A percentile compares a stretch with the other conserved stretches of the same genome.
These are phyloP conservation scores for Elongisporangium undulatum DNA, from an alignment of 352 stramenopile species.

Conservation along the genomic window DNA sequence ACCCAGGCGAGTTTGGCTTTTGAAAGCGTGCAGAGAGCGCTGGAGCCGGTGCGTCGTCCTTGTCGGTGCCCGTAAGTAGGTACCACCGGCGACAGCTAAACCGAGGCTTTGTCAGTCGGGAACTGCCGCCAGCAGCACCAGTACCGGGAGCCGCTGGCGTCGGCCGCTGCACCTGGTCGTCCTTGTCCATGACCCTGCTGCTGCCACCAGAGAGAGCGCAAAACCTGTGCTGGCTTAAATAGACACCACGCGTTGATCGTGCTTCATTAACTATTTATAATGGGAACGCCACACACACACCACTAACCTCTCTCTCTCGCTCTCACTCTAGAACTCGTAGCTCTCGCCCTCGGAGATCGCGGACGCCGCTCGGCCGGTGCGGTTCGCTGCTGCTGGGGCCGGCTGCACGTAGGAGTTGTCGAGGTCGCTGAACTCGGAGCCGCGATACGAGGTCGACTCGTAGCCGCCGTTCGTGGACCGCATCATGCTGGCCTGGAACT, in stretches of 20 bases:
- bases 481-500: slow-evolving; percentile 11
- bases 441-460: slow-evolving; percentile 14
- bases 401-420: slow-evolving; percentile 25
- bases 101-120: slow-evolving; percentile 4
- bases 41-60: slow-evolving; percentile 5
- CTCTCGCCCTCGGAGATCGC: slow-evolving; percentile 36
- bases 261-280: slow-evolving; percentile 10
- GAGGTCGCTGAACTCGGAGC: slow-evolving; percentile 39
- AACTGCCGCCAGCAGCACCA: background rate
- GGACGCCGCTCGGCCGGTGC: slow-evolving; percentile 37
- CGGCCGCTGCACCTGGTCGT: background rate
- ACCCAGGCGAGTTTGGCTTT: slow-evolving; percentile 3
- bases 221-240: slow-evolving; percentile 15
- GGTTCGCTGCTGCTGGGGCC: slow-evolving; percentile 6
- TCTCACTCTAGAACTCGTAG: slow-evolving; percentile 65
- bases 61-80: slow-evolving; percentile 20
- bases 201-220: slow-evolving; percentile 8
- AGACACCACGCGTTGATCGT: slow-evolving; percentile 1
- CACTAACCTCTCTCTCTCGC: slow-evolving; percentile 9
- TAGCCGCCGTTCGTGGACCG: background rate
- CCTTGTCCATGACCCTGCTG: background rate
- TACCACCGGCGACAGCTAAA: slow-evolving; percentile 49
- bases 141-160: background rate
- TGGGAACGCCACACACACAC: slow-evolving; percentile 5
- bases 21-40: background rate